phyloP scores from a whole-genome alignment of 352 stramenopile species.

The Pythium volutum region DNA sequence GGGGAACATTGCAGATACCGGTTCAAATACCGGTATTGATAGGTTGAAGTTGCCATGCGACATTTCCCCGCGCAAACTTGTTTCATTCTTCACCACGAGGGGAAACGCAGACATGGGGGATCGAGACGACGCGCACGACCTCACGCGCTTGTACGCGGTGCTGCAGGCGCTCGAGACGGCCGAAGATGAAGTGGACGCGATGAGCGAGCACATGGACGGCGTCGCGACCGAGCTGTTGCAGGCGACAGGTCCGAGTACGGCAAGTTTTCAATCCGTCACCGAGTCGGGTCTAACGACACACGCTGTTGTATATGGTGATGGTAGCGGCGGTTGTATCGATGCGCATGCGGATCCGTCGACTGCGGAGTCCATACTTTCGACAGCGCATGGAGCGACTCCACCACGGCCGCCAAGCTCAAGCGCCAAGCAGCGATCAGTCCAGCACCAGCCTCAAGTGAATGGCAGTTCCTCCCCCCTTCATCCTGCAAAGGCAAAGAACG shows the following conservation, averaged over 20 bases:
- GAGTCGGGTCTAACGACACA: neutral
- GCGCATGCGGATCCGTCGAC: slow-evolving; percentile 13
- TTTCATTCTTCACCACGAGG: no score
- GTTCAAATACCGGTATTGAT: neutral
- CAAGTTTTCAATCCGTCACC: neutral
- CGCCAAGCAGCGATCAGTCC: neutral
- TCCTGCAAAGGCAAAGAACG: neutral
- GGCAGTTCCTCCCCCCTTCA: no score
- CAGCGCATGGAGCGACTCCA: slow-evolving; percentile 20
- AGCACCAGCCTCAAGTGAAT: neutral
- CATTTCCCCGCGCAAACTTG: neutral
- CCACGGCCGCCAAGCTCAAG: neutral
- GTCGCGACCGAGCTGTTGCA: slow-evolving; percentile 5
- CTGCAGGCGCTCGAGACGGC: slow-evolving; percentile 5
- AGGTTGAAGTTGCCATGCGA: slow-evolving; percentile 16
- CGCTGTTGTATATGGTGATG: neutral
- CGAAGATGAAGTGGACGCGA: neutral
- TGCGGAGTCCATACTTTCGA: slow-evolving; percentile 14
- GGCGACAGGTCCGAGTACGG: slow-evolving; percentile 2
- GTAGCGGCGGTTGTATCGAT: slow-evolving; percentile 1
- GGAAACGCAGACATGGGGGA: neutral
- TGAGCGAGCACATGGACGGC: slow-evolving; percentile 1
- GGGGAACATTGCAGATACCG: neutral
- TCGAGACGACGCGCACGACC: neutral
- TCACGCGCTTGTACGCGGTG: slow-evolving; percentile 10